Base-by-base conservation (phyloP, 495 filamentous ascomycete genomes). In the Annulohypoxylon nitens region DNA sequence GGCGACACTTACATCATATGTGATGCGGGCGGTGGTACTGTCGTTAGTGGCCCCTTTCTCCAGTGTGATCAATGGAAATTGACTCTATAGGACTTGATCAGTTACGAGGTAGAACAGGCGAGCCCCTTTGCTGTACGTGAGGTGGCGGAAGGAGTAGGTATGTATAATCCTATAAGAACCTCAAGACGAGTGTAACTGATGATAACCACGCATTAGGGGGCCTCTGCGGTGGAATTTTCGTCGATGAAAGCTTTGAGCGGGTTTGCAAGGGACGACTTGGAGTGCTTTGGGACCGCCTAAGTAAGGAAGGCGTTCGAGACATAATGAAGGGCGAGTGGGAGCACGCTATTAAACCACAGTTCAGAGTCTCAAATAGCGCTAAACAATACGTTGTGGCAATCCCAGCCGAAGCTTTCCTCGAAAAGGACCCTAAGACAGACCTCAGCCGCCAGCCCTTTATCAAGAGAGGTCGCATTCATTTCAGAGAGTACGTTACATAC, bases 261-360 rank as follows among this genome's bases (percentile, higher is more conserved):
- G 50, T 71, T 7, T 63, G 76, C 30, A 78, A 53, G 14, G 39
- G n/a, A 23, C 63, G 74, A 3, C 64, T 67, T 11, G 71, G n/a
- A n/a, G n/a, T n/a, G n/a, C n/a, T n/a, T n/a, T 69, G 75, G 55
- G 53, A 55, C 2, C 34, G 23, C 0, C 48, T 72, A 14, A 68
- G 67, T 23, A 54, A 57, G 1, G n/a, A 12, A 41, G 75, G 76
- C 10, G 30, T 69, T 47, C 45, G 58, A 43, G 33, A 67, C 16
- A 61, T 79, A 14, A 64, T 79, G 69, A 76, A 67, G 23, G 58
- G 64, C 25, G 67, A 79, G 33, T 78, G 77, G 77, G 77, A 79
- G 30, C 58, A 67, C 8, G 70, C 63, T 0, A 64, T 75, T 12
- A 79, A 79, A 39, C 69, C 70, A 23, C 63, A 66, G 4, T 79